Evolutionary conservation across 169 alveolate genomes (phyloP).

Genomic region (Plasmodium reichenowi): DNA sequence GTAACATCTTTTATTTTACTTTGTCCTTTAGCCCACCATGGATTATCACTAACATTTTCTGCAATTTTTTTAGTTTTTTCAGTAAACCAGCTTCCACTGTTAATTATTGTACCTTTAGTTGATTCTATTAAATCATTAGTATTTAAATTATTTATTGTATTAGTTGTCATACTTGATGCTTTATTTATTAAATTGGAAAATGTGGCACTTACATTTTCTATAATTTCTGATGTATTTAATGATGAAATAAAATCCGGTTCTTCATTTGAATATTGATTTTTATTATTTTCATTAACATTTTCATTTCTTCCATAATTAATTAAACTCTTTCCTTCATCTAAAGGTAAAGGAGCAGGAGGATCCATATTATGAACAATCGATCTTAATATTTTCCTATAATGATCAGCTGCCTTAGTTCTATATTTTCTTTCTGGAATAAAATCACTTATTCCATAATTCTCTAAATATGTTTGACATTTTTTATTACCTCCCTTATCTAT

Average conservation of each 20-base stretch:
- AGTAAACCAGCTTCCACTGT: slow-evolving; percentile 72
- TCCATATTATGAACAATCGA: slow-evolving; percentile 65
- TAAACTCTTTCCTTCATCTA: slow-evolving; percentile 58
- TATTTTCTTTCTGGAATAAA: slow-evolving; percentile 82
- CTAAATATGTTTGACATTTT: slow-evolving; percentile 80
- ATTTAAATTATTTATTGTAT: slow-evolving; percentile 61
- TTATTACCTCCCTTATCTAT: slow-evolving; percentile 88
- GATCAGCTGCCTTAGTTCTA: slow-evolving; percentile 86
- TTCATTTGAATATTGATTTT: slow-evolving; percentile 28
- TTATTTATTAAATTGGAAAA: slow-evolving; percentile 55
- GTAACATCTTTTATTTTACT: slow-evolving; percentile 75
- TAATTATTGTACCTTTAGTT: slow-evolving; percentile 72
- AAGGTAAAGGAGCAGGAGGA: slow-evolving; percentile 70
- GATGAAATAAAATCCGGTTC: slow-evolving; percentile 44
- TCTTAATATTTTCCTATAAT: slow-evolving; percentile 79
- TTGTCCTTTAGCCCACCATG: slow-evolving; percentile 76
- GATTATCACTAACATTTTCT: slow-evolving; percentile 75
- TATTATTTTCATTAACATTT: slow-evolving; percentile 65
- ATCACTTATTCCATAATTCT: slow-evolving; percentile 80
- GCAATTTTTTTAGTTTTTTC: slow-evolving; percentile 76
- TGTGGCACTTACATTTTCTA: slow-evolving; percentile 62
- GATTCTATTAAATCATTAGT: slow-evolving; percentile 65
- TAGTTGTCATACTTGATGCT: slow-evolving; percentile 67
- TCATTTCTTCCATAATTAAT: slow-evolving; percentile 65
- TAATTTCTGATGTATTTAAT: slow-evolving; percentile 47